Evolutionary conservation across 805 yeast species (phyloP).

Genomic region (Schwanniomyces polymorphus): DNA sequence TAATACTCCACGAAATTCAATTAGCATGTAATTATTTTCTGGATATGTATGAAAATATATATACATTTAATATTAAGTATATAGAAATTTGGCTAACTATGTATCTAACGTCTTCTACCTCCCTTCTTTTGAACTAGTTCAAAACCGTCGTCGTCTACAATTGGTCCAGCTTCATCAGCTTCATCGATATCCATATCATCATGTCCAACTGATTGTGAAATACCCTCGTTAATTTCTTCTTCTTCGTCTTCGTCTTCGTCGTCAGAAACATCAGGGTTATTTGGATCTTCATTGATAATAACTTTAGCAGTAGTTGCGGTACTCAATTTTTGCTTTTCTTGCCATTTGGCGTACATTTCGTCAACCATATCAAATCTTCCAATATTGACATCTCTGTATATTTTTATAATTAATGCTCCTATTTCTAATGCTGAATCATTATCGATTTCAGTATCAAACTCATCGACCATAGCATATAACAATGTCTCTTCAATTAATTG

Average conservation of each 20-base stretch:
- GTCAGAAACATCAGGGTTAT: constrained; percentile 57
- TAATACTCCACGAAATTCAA: constrained; percentile 35
- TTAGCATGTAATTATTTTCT: constrained; percentile 16
- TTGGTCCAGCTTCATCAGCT: constrained; percentile 48
- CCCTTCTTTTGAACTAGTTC: constrained; percentile 79
- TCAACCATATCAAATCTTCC: constrained; percentile 59
- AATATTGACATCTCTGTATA: constrained; percentile 63
- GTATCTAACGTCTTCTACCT: constrained; percentile 36
- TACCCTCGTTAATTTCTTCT: constrained; percentile 16
- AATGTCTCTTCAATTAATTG: constrained; percentile 82
- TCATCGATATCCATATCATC: constrained; percentile 34
- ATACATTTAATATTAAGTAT: background rate
- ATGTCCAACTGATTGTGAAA: constrained; percentile 14
- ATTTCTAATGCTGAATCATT: constrained; percentile 82
- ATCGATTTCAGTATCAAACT: constrained; percentile 84
- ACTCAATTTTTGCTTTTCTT: constrained; percentile 45
- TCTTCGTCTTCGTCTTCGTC: constrained; percentile 50
- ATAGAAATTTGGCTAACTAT: background rate
- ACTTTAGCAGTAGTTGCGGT: constrained; percentile 35
- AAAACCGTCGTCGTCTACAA: constrained; percentile 93
- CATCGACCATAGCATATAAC: constrained; percentile 90
- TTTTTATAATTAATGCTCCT: constrained; percentile 62
- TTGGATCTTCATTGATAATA: constrained; percentile 57
- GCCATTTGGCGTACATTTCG: constrained; percentile 58
- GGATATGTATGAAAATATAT: background rate